Percentiles rank a stretch among this genome's conserved stretches.
These are phyloP conservation scores for Ophiostoma novo-ulmi DNA, from an alignment of 2,329 filamentous ascomycete genomes.

Conservation along the genomic window DNA sequence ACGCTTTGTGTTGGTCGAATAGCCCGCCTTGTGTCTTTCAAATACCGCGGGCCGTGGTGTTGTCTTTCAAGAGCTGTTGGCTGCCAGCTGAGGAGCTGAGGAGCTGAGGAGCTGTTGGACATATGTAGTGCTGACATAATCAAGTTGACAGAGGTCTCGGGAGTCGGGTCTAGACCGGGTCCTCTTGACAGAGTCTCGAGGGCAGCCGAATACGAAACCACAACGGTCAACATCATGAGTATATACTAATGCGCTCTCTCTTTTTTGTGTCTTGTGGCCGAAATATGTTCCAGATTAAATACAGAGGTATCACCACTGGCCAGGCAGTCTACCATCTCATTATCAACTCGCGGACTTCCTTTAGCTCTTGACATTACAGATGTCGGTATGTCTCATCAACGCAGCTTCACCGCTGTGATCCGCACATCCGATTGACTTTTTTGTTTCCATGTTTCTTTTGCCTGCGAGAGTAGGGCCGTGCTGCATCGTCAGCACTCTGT, in stretches of 20 bases:
- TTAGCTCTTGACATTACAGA: background rate
- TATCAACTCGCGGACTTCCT: no score
- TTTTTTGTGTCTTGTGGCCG: no score
- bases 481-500: background rate
- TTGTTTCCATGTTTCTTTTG: background rate
- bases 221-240: no score
- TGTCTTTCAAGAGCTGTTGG: background rate
- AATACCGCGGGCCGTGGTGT: background rate
- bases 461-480: background rate
- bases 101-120: background rate
- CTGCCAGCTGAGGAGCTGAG: background rate
- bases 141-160: background rate
- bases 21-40: no score
- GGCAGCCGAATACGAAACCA: no score
- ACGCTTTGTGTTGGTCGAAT: no score
- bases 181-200: background rate
- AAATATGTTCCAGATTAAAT: no score
- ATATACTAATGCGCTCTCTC: no score
- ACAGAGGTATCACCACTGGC: no score
- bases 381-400: background rate
- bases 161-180: background rate
- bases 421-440: background rate
- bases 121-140: background rate
- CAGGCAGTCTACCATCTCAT: no score
- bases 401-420: background rate